Percentiles rank a stretch among this genome's conserved stretches.
Conservation (phyloP, 2,329 filamentous ascomycete genomes). For the Daldinia sp. region DNA sequence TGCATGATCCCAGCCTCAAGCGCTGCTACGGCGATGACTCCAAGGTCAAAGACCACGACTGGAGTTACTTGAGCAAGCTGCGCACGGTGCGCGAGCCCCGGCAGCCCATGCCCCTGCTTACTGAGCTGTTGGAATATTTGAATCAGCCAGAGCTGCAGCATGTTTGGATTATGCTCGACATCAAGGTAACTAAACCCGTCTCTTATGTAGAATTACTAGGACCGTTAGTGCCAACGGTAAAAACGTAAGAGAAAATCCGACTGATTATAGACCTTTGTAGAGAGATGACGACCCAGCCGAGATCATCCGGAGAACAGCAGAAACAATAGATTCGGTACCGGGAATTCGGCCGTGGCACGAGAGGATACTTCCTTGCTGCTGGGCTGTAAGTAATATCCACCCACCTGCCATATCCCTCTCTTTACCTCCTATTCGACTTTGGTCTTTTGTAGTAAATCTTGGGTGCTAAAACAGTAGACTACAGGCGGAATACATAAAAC, state of each 20-base stretch:
- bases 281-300: conserved; percentile 76
- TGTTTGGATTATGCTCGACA: conserved; percentile 87
- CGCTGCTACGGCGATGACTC: conserved; percentile 84
- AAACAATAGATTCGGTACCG: conserved; percentile 68
- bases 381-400: conserved; percentile 69
- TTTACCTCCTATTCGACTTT: background rate
- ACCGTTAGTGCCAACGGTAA: background rate
- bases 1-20: conserved; percentile 82
- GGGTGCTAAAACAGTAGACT: conserved; percentile 46
- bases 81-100: conserved; percentile 75
- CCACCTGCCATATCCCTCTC: background rate
- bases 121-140: conserved; percentile 80
- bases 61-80: conserved; percentile 77
- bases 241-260: background rate
- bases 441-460: too few relatives aligned
- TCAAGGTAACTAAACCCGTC: conserved; percentile 71
- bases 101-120: conserved; percentile 78
- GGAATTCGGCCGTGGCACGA: conserved; percentile 72
- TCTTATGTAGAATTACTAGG: background rate
- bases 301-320: conserved; percentile 76
- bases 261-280: conserved; percentile 53
- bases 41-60: conserved; percentile 80
- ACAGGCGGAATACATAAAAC: conserved; percentile 74
- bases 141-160: conserved; percentile 71
- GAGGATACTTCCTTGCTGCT: conserved; percentile 83